Evolutionary conservation across 306 rosid genomes (phyloP).

Genomic region (Citrullus colocynthis): DNA sequence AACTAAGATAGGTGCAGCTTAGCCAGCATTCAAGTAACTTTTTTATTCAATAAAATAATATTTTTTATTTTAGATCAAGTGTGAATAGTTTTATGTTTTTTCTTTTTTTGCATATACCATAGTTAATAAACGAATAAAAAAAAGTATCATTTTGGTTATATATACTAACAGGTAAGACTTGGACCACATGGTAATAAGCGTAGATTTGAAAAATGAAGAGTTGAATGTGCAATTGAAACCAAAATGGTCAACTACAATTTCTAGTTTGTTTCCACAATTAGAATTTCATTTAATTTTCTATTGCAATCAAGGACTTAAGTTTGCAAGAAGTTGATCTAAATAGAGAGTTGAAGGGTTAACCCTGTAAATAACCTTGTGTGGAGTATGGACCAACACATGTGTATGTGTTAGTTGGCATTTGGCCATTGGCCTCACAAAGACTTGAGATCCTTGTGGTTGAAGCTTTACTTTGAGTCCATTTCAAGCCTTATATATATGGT

Average conservation of each 20-base stretch:
- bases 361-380: neutral
- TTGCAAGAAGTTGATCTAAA: neutral
- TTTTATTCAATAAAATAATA: too few species aligned
- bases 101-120: too few species aligned
- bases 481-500: conserved; percentile 6
- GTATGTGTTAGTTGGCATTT: neutral
- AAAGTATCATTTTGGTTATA: too few species aligned
- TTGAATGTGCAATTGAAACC: too few species aligned
- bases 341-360: neutral
- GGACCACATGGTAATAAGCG: too few species aligned
- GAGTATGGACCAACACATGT: neutral
- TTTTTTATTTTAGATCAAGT: too few species aligned
- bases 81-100: too few species aligned
- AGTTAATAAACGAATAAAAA: too few species aligned
- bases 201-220: too few species aligned
- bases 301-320: neutral
- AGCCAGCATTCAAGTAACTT: too few species aligned
- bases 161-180: too few species aligned
- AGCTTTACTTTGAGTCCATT: conserved; percentile 21
- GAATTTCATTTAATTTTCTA: neutral
- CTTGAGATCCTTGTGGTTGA: neutral
- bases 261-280: neutral
- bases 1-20: too few species aligned
- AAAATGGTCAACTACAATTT: neutral
- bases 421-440: neutral